Base-by-base conservation (phyloP, 2,329 filamentous ascomycete species). In the Didymella pinodella region DNA sequence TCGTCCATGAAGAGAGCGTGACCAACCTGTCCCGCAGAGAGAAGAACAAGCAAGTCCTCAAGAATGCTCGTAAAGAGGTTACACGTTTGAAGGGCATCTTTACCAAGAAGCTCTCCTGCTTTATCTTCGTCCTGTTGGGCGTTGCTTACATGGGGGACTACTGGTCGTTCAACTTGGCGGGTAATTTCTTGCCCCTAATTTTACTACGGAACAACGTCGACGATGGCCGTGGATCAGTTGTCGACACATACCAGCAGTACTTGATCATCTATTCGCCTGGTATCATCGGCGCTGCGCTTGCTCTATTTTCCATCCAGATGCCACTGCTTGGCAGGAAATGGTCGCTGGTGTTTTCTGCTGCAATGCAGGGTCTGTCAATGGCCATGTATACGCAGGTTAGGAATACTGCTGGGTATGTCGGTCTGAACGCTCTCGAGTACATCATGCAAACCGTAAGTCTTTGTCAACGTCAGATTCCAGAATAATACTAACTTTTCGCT, bases 111-210 rank as follows among this genome's bases (percentile, higher is more conserved):
- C 61, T 72, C 0, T 64, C 67, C 16, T 68, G 64, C 22, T 65
- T 70, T 41, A 71, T 61, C 11, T 72, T 72, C 20, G 29, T 71
- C 7, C 60, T 73, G 4, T 62, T 73, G 8, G 70, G 65, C 7
- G 59, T 73, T 16, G 62, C 70, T 3, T 73, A 73, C 47, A 71
- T 71, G 68, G 70, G 70, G n/a, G 67, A 73, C 36, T 73, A 73
- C 65, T 73, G 70, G 69, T 73, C 70, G 8, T 73, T 73, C 56
- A 73, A 73, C 26, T 62, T 73, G 3, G 70, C 69, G 18, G 68
- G 70, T 3, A 45, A 51, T 25, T 73, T 70, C 53, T 58, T 73
- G 1, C 70, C 70, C 4, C 66, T 73, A 47, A 73, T 73, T 16
- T 47, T 73, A 18, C 51, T 70, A 8, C 65, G 65, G n/a, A 71